phyloP scores from a whole-genome alignment of 768 basidiomycete genomes.

The Trametes punicea region DNA sequence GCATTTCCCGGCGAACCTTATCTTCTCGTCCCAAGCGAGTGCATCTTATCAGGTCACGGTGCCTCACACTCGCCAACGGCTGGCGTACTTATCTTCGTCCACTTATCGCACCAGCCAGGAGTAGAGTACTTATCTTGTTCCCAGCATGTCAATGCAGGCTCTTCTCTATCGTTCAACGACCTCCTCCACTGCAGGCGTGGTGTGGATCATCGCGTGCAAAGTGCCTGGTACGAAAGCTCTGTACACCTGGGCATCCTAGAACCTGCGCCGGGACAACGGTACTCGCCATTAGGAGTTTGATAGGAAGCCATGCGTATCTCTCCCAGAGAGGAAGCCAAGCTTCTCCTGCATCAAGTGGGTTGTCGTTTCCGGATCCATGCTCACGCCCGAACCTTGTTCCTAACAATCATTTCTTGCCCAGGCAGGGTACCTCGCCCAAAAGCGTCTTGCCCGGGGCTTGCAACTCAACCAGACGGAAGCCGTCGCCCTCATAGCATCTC shows the following conservation, averaged over 20 bases:
- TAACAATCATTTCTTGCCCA: slow-evolving; percentile 27
- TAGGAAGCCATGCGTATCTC: slow-evolving; percentile 55
- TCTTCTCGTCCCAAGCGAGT: background rate
- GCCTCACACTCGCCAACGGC: no score
- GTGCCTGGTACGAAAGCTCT: background rate
- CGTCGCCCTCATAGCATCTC: slow-evolving; percentile 84
- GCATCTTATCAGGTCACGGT: no score
- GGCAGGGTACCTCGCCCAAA: slow-evolving; percentile 89
- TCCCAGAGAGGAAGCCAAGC: slow-evolving; percentile 73
- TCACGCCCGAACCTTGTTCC: background rate
- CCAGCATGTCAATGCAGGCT: background rate
- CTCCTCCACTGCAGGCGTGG: background rate
- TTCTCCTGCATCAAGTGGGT: slow-evolving; percentile 67
- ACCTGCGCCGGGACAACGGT: background rate
- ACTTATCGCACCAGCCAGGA: background rate
- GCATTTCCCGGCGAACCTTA: slow-evolving; percentile 7
- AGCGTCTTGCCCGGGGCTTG: slow-evolving; percentile 90
- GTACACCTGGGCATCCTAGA: background rate
- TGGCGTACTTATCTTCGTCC: background rate
- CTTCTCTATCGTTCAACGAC: background rate
- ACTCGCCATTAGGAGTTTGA: background rate
- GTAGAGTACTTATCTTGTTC: background rate
- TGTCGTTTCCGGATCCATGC: background rate
- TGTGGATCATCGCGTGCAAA: slow-evolving; percentile 1
- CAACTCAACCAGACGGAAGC: slow-evolving; percentile 87